phyloP scores from a whole-genome alignment of 2,329 filamentous ascomycete species.

The Pestalotiopsis sp. region DNA sequence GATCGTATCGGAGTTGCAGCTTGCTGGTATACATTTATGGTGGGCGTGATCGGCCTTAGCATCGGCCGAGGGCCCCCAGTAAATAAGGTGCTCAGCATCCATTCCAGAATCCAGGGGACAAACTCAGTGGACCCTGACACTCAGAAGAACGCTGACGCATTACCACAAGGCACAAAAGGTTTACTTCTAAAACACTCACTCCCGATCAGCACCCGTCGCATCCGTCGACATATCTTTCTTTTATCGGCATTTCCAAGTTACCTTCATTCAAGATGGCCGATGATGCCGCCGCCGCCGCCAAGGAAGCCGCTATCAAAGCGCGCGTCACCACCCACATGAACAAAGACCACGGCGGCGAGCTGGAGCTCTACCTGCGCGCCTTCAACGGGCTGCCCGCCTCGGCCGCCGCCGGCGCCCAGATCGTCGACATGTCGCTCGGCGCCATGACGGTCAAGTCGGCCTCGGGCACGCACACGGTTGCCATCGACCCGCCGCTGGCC shows the following conservation, averaged over 20 bases:
- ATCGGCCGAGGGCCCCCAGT: no score
- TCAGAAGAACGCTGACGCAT: no score
- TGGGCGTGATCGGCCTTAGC: no score
- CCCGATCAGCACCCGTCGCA: neutral
- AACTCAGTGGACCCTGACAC: no score
- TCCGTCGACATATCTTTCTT: neutral
- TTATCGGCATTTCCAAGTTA: neutral
- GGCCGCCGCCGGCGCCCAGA: constrained; percentile 57
- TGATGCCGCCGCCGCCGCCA: neutral
- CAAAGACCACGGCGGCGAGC: constrained; percentile 73
- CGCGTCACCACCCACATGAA: constrained; percentile 87
- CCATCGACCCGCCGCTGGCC: constrained; percentile 72
- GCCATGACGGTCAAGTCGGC: constrained; percentile 63
- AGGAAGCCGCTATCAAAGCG: constrained; percentile 41
- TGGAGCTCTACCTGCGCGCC: constrained; percentile 77
- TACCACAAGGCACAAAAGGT: no score
- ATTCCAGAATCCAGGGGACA: no score
- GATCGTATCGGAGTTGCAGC: no score
- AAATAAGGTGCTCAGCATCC: no score
- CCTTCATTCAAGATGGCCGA: neutral
- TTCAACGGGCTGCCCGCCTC: constrained; percentile 61
- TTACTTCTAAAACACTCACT: no score
- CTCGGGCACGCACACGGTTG: constrained; percentile 53
- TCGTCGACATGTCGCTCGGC: constrained; percentile 67
- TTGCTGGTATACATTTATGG: no score